Base-by-base conservation (phyloP, 1,139 yeast species). In the Hemisphaericaspora xylanilytica region DNA sequence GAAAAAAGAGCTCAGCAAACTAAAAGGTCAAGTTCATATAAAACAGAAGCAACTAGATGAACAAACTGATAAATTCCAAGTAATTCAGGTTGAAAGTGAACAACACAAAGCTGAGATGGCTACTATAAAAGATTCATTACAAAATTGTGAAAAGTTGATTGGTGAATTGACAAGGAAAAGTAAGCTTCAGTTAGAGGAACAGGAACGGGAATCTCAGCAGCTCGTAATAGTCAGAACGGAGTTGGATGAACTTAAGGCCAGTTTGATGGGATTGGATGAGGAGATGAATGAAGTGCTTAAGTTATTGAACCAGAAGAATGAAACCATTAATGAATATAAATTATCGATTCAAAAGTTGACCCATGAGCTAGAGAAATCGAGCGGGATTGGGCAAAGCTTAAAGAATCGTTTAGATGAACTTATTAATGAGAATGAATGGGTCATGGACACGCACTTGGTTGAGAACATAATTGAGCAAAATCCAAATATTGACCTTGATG, bases 261-360 rank as follows among this genome's bases (percentile, higher is more conserved):
- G 75, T 39, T 62, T 85, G 38, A 55, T 81, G 32, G 92, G 92
- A 2, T 70, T 87, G 35, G 83, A 85, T 55, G 95, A 85, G 44
- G 97, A 90, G 56, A 69, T 89, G 36, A 73, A 70, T 30, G 90
- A 84, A 43, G 70, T 88, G 55, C 78, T 74, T 18, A 57, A 59
- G 17, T 63, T 80, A 5, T 60, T 83, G 27, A 72, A 73, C 40
- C 52, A 56, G 10, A 89, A 87, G 54, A 70, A 64, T 28, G 77
- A 75, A 33, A 56, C 61, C 29, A 60, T 76, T 31, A 75, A 74
- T 35, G 78, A 77, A 29, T 55, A 67, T 29, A 81, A 77, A 44
- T 59, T 85, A 28, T 72, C 77, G 39, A 61, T 73, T 11, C 89
- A 84, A 57, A 78, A 78, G 47, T 59, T 82, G 40, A 64, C 65